Evolutionary conservation across 495 filamentous ascomycete species (phyloP).

Genomic region (Neurospora intermedia): DNA sequence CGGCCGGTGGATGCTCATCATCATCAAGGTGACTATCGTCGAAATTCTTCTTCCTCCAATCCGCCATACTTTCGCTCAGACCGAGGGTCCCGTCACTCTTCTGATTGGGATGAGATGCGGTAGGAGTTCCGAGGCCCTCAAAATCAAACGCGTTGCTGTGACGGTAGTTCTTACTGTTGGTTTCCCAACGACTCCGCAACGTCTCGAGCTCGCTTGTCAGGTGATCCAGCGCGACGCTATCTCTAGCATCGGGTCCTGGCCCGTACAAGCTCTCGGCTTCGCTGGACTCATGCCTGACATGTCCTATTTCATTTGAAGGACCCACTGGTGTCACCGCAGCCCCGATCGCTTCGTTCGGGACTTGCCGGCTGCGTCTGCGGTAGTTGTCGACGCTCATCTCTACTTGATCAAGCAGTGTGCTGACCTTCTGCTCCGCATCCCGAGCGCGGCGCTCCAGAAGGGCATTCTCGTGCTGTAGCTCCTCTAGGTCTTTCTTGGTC

Average conservation of each 20-base stretch:
- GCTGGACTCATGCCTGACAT: conserved; percentile 52
- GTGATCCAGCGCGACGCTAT: conserved; percentile 79
- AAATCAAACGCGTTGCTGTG: conserved; percentile 80
- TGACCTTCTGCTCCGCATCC: conserved; percentile 89
- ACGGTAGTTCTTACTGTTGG: conserved; percentile 87
- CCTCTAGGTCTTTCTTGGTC: conserved; percentile 60
- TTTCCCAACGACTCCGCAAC: conserved; percentile 85
- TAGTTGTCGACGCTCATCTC: conserved; percentile 90
- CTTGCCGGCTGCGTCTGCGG: conserved; percentile 51
- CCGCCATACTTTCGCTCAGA: conserved; percentile 58
- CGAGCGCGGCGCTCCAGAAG: conserved; percentile 69
- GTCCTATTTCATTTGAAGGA: conserved; percentile 20
- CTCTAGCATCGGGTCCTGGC: conserved; percentile 42
- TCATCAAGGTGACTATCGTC: conserved; percentile 34
- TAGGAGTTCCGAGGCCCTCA: conserved; percentile 40
- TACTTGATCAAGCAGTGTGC: conserved; percentile 85
- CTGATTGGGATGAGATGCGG: neutral
- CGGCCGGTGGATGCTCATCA: conserved; percentile 1
- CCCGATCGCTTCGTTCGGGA: conserved; percentile 18
- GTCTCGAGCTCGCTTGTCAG: conserved; percentile 86
- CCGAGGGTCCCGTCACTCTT: conserved; percentile 40
- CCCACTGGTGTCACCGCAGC: neutral
- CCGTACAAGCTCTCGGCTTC: conserved; percentile 37
- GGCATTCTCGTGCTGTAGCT: conserved; percentile 70
- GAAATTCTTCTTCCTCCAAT: conserved; percentile 58